These are phyloP conservation scores for Litchi chinensis DNA, from an alignment of 345 rosid species.

Conservation along the genomic window DNA sequence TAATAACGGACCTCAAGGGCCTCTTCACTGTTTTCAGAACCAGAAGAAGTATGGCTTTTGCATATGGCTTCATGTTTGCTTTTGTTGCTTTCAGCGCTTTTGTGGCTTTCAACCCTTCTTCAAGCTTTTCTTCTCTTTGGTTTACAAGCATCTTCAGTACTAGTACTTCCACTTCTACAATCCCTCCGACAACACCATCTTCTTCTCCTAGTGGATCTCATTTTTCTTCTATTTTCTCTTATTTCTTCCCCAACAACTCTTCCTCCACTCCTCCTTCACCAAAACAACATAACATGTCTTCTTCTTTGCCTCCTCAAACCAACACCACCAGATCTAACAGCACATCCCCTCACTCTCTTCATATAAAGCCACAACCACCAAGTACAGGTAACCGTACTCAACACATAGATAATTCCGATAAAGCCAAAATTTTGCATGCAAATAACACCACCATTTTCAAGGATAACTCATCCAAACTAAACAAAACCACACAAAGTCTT, in stretches of 20 bases:
- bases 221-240: constrained; percentile 51
- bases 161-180: constrained; percentile 2
- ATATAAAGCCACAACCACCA: constrained; percentile 14
- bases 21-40: constrained; percentile 49
- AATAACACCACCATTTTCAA: constrained; percentile 16
- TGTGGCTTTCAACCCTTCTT: constrained; percentile 68
- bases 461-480: constrained; percentile 8
- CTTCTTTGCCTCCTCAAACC: constrained; percentile 21
- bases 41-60: constrained; percentile 55
- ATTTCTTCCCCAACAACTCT: constrained; percentile 43
- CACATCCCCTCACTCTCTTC: constrained; percentile 20
- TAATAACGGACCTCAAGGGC: constrained; percentile 44
- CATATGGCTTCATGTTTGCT: constrained; percentile 63
- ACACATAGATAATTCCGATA: background rate
- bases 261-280: constrained; percentile 13
- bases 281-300: constrained; percentile 19
- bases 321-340: constrained; percentile 31
- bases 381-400: constrained; percentile 28
- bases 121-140: constrained; percentile 54
- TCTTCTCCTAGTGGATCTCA: constrained; percentile 56
- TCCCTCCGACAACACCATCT: constrained; percentile 11
- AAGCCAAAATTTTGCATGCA: constrained; percentile 16
- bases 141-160: constrained; percentile 47
- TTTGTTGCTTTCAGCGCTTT: constrained; percentile 69
- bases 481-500: constrained; percentile 23